Evolutionary conservation across 179 eudicot species (phyloP).

Genomic region (Drosera spatulata): DNA sequence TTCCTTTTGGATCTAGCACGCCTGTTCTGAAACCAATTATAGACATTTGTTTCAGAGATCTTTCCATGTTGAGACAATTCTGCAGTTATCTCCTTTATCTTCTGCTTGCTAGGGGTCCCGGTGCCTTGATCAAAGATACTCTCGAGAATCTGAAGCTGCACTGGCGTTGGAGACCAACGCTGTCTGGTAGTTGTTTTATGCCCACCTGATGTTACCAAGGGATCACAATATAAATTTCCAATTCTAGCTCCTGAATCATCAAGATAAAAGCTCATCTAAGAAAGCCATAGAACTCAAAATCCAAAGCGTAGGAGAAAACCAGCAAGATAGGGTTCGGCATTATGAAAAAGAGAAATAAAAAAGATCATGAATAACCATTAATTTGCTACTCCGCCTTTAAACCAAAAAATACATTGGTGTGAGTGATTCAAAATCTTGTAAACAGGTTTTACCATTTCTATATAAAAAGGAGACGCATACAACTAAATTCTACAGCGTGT

Average conservation of each 20-base stretch:
- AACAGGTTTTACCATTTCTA: too few relatives aligned
- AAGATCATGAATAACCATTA: too few relatives aligned
- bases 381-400: too few relatives aligned
- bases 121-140: conserved; percentile 75
- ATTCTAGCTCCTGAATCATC: conserved; percentile 54
- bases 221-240: conserved; percentile 73
- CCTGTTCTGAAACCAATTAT: conserved; percentile 24
- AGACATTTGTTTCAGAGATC: conserved; percentile 87
- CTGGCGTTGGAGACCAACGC: conserved; percentile 85
- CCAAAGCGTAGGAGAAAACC: too few relatives aligned
- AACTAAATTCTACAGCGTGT: too few relatives aligned
- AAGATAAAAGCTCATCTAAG: neutral
- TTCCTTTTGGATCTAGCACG: conserved; percentile 77
- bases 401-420: too few relatives aligned
- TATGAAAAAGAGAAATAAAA: too few relatives aligned
- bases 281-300: too few relatives aligned
- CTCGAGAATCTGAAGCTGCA: conserved; percentile 83
- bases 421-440: too few relatives aligned
- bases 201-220: conserved; percentile 39
- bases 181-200: conserved; percentile 73
- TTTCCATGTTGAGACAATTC: conserved; percentile 80
- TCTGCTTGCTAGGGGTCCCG: conserved; percentile 86
- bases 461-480: too few relatives aligned
- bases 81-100: conserved; percentile 76
- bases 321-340: too few relatives aligned